Base-by-base conservation (phyloP, 2,329 filamentous ascomycete species). In the Calonectria pseudoreteaudii region DNA sequence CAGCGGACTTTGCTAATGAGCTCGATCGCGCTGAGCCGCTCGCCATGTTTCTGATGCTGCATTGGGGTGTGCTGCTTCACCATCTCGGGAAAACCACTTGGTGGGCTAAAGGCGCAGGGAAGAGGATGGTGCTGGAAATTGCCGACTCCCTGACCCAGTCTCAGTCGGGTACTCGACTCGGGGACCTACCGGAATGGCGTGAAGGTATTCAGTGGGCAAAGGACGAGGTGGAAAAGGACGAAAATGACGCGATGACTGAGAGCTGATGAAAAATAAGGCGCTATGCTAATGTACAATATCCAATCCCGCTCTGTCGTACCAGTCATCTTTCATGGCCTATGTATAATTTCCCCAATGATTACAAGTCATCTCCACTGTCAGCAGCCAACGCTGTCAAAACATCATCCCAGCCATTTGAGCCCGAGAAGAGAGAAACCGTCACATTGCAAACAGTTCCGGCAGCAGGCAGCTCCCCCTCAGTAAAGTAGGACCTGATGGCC, bases 41-140 rank as follows among this genome's bases (percentile, higher is more conserved):
- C 52, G 81, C 84, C 20, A 66, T 86, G 41, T 81, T 86, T 18
- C 77, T 86, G 4, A 73, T 85, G 68, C 78, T 85, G 79, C 82
- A 84, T 60, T 86, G 84, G 84, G 80, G 81, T 1, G 83, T 86
- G 23, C 77, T 85, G 67, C 74, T 86, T 16, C 73, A 82, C 10
- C 60, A 72, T 5, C 50, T 80, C 16, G 79, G 79, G 0, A 75
- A 74, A 44, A 60, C 73, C n/a, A 76, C 75, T n/a, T 80, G 79
- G 79, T 80, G 79, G 79, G 75, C 77, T 31, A 77, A 76, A 4
- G 74, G 76, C 0, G 75, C 80, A n/a, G 79, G 79, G 0, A 72
- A 68, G 28, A 74, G 58, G 64, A 77, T 80, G 75, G 79, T 80
- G 5, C 56, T 68, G 1, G 79, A 80, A 34, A 53, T 80, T 1